phyloP scores from a whole-genome alignment of 306 rosid genomes.

The Vicia sativa region DNA sequence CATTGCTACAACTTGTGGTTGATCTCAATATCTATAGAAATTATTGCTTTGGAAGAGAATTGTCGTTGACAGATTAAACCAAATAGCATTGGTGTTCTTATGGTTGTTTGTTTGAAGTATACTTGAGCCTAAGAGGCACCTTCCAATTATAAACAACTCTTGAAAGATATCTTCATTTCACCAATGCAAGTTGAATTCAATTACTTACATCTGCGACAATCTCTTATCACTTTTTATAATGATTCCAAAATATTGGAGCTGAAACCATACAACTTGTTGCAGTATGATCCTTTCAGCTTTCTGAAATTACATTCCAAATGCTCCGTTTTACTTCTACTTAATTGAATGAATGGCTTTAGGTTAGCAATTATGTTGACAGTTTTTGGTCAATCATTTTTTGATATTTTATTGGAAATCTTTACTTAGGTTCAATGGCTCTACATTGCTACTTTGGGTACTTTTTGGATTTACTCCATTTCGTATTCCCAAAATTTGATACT shows the following conservation, averaged over 20 bases:
- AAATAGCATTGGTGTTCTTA: background rate
- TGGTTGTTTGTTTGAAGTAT: background rate
- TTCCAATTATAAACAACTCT: no score
- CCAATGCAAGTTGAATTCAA: no score
- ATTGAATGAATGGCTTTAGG: slow-evolving; percentile 1
- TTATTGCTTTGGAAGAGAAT: background rate
- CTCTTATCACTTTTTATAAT: no score
- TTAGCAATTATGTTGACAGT: background rate
- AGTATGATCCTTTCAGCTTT: no score
- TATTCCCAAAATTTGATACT: slow-evolving; percentile 3
- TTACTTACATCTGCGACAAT: no score
- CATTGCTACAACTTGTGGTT: background rate
- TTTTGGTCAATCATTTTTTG: background rate
- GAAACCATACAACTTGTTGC: background rate
- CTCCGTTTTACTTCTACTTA: no score
- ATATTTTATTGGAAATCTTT: background rate
- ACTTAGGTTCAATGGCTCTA: background rate
- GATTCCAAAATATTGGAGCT: slow-evolving; percentile 7
- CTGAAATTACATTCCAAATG: no score
- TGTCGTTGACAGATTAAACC: background rate
- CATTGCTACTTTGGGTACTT: background rate
- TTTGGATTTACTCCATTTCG: background rate
- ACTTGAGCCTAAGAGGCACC: background rate
- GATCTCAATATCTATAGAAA: background rate
- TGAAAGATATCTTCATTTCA: no score